Base-by-base conservation (phyloP, 345 rosid species). In the Eutrema yunnanense region DNA sequence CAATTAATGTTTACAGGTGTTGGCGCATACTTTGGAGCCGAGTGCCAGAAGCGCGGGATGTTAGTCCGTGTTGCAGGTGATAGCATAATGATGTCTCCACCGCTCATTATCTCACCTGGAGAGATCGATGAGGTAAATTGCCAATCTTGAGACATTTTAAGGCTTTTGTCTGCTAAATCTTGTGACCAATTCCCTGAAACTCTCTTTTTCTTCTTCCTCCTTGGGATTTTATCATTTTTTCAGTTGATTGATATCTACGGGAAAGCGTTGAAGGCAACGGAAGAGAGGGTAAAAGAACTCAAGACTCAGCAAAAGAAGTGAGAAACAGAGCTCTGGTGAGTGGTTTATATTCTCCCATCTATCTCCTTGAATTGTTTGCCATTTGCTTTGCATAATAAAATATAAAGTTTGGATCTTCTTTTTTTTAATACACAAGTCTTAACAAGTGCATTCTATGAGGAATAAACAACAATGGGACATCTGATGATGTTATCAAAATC, bases 81-180 rank as follows among this genome's bases (percentile, higher is more conserved):
- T 74, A 81, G 33, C 82, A 92, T 95, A 53, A 83, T 92, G 94
- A 90, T 92, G 99, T 92, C 86, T 63, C 98, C 99, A 11, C 98
- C 97, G 0, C 78, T 87, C 46, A 85, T 85, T 54, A 87, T 95
- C 5, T 72, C 87, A 62, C 79, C 77, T n/a, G 85, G 83, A 64
- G 92, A 95, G 79, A 70, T 92, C 10, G 99, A 90, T 57, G 84
- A 87, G 92, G 99, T 92, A 76, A 40, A 38, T 2, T 16, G 0
- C 33, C 37, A 34, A 57, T 46, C 47, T 66, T 52, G 32, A 65
- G 26, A 57, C 22, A 57, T 19, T 58, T 37, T 0, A 14, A 48
- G 1, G 37, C 46, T 44, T 43, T 32, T 50, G 43, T 56, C 43
- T 41, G 34, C 48, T 62, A 44, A 62, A 70, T 49, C 38, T 12